A percentile compares a stretch with the other conserved stretches of the same genome.
Conservation (phyloP, 2,329 filamentous ascomycete genomes). For the Emergomyces africanus region DNA sequence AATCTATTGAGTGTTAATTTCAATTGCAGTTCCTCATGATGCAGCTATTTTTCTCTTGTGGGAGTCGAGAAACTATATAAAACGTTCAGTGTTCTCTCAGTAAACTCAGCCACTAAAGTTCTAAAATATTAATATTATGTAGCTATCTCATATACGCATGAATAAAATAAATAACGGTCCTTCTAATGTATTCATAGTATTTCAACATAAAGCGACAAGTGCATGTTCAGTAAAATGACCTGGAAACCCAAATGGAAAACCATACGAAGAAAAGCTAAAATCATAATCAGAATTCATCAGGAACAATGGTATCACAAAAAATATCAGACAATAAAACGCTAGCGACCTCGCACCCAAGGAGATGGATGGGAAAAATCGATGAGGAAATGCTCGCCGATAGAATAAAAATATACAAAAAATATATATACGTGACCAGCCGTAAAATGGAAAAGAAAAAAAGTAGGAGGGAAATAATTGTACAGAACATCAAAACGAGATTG, state of each 20-base stretch:
- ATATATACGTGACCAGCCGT: conserved; percentile 2
- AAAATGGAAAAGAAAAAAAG: background rate
- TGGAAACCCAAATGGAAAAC: background rate
- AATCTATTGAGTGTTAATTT: too few species aligned
- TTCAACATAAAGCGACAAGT: background rate
- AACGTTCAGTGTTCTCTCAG: too few species aligned
- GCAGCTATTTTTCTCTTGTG: too few species aligned
- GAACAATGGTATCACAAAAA: conserved; percentile 3
- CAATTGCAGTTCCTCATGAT: too few species aligned
- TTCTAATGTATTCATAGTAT: background rate
- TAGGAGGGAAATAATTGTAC: background rate
- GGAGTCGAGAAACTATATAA: too few species aligned
- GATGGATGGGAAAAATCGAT: background rate
- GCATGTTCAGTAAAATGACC: background rate
- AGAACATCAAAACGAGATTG: background rate
- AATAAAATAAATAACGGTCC: background rate
- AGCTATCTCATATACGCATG: background rate
- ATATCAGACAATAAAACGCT: background rate
- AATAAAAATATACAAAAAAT: background rate
- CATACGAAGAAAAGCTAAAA: background rate
- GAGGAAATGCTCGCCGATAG: background rate
- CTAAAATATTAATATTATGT: background rate
- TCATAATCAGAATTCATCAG: background rate
- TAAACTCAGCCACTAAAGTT: too few species aligned
- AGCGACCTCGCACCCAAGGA: background rate